Base-by-base conservation (phyloP, 176 grass and related monocot genomes). In the Carex pumila region DNA sequence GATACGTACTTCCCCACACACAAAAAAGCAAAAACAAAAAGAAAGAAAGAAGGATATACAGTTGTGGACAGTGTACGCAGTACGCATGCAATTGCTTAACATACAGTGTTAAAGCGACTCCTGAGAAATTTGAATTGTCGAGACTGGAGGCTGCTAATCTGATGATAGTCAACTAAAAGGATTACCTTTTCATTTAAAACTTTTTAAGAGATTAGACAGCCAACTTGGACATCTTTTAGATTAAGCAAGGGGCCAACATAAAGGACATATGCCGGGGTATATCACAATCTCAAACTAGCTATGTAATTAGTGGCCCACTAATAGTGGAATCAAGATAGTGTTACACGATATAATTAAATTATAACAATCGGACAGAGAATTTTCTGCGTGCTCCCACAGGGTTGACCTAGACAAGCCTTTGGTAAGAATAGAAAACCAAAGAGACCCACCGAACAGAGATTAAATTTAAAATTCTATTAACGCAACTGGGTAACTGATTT, bases 301-400 rank as follows among this genome's bases (percentile, higher is more conserved):
- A 43, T n/a, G 43, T 74, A 50, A 39, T 6, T 39, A 39, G 5
- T 36, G 34, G 34, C 34, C 34, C 34, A 36, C 34, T 36, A 36
- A 47, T 73, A 73, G 69, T 75, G 19, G 71, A 45, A 30, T 53
- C 18, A 53, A 53, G 21, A 12, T 75, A 53, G 47, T 53, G 21
- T 75, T 29, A 53, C 71, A 53, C 71, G 19, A 53, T 30, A 75
- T 68, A 71, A 39, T 39, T 39, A 39, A 7, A 8, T 75, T 29
- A 4, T n/a, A 75, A 75, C 2, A 52, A 75, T 25, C 22, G n/a
- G 71, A 75, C 18, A 39, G 0, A 67, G 4, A 73, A 30, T 75
- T 75, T 75, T 75, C 71, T 54, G 71, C 49, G 45, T 55, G 71
- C 71, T 75, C 47, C 71, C 71, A 75, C 71, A 75, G 71, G 71